A percentile compares a stretch with the other conserved stretches of the same genome.
phyloP scores from a whole-genome alignment of 1,284 basidiomycete genomes.

The Volvariella surrecta region DNA sequence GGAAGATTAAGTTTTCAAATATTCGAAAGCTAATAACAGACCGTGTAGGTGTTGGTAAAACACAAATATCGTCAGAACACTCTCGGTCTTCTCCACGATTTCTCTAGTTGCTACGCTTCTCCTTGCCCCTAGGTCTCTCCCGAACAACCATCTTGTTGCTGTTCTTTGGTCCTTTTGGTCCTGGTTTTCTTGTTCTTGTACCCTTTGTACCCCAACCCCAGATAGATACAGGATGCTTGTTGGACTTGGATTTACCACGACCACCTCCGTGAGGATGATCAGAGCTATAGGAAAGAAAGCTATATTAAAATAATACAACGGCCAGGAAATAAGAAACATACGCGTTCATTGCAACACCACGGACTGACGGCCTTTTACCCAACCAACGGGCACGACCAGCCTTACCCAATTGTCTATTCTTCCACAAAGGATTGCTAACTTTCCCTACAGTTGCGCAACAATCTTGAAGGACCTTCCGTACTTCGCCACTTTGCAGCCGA shows the following conservation, averaged over 20 bases:
- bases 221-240: constrained; percentile 86
- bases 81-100: constrained; percentile 3
- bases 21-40: too few relatives aligned
- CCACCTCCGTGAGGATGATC: constrained; percentile 99
- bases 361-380: constrained; percentile 79
- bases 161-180: constrained; percentile 76
- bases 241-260: constrained; percentile 95
- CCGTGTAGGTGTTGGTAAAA: too few relatives aligned
- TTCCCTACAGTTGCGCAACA: constrained; percentile 88
- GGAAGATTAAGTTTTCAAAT: too few relatives aligned
- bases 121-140: constrained; percentile 81
- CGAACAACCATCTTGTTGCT: constrained; percentile 94
- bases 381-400: constrained; percentile 89
- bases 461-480: constrained; percentile 76
- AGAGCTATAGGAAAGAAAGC: constrained; percentile 31
- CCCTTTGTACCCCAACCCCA: constrained; percentile 93
- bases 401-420: constrained; percentile 81
- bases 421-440: constrained; percentile 91
- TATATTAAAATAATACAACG: neutral
- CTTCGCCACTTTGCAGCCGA: constrained; percentile 87
- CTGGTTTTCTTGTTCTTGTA: constrained; percentile 86
- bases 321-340: constrained; percentile 29
- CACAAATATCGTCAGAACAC: too few relatives aligned
- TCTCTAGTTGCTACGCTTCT: constrained; percentile 39
- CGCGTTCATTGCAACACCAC: constrained; percentile 99